Evolutionary conservation across 2,329 filamentous ascomycete species (phyloP).

Genomic region (Alternaria tenuissima): DNA sequence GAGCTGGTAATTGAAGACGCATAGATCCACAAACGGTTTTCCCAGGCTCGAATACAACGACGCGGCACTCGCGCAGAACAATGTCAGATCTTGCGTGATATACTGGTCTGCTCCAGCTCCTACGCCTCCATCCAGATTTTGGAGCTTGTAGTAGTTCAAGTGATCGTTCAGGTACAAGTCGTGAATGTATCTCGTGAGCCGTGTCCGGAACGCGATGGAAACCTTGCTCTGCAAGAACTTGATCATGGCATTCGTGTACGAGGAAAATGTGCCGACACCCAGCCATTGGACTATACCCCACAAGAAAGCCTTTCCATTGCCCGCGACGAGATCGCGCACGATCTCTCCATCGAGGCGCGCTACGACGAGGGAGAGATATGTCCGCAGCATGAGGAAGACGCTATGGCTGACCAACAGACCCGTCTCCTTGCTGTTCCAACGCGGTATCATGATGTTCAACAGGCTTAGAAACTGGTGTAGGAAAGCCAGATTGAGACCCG

Average conservation of each 20-base stretch:
- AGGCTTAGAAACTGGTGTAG: slow-evolving; percentile 95
- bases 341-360: slow-evolving; percentile 95
- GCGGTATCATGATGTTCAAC: slow-evolving; percentile 96
- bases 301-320: slow-evolving; percentile 86
- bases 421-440: slow-evolving; percentile 95
- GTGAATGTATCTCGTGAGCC: slow-evolving; percentile 94
- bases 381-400: slow-evolving; percentile 87
- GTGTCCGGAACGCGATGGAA: slow-evolving; percentile 95
- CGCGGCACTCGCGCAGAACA: slow-evolving; percentile 93
- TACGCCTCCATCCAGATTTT: slow-evolving; percentile 90
- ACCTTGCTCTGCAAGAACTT: slow-evolving; percentile 98
- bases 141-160: slow-evolving; percentile 94
- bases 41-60: slow-evolving; percentile 94
- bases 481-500: slow-evolving; percentile 93
- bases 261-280: slow-evolving; percentile 89
- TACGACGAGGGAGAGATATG: slow-evolving; percentile 92
- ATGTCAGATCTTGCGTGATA: slow-evolving; percentile 94
- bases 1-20: slow-evolving; percentile 97
- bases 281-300: slow-evolving; percentile 96
- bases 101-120: slow-evolving; percentile 94
- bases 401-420: slow-evolving; percentile 88
- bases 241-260: slow-evolving; percentile 99
- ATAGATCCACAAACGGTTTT: slow-evolving; percentile 97
- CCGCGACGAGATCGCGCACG: slow-evolving; percentile 93
- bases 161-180: slow-evolving; percentile 95